A percentile compares a stretch with the other conserved stretches of the same genome.
Evolutionary conservation across 2,329 filamentous ascomycete genomes (phyloP).

Genomic region (Colletotrichum plurivorum): DNA sequence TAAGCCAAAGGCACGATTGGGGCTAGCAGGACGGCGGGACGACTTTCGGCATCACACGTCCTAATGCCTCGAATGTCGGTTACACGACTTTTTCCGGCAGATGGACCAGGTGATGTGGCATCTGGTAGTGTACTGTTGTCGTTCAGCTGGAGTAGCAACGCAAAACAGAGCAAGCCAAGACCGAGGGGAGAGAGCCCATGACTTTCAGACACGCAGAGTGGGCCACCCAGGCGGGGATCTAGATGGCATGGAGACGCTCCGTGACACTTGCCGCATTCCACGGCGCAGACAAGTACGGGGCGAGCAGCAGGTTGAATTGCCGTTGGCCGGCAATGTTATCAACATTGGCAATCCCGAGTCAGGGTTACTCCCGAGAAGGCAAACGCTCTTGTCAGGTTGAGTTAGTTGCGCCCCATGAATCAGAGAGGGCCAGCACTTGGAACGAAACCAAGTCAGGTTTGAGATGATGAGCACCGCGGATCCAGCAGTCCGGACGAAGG

Average conservation of each 20-base stretch:
- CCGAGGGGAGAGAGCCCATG: neutral
- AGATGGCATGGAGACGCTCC: neutral
- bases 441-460: slow-evolving; percentile 15
- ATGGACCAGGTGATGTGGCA: neutral
- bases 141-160: neutral
- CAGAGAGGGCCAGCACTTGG: neutral
- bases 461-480: slow-evolving; percentile 5
- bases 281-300: slow-evolving; percentile 2
- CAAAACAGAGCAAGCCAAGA: neutral
- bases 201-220: slow-evolving; percentile 5
- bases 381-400: slow-evolving; percentile 7
- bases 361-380: neutral
- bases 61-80: slow-evolving; percentile 7
- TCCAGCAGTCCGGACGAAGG: slow-evolving; percentile 12
- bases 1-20: neutral
- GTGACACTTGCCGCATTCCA: neutral
- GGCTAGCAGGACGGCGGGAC: neutral
- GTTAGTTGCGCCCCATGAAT: slow-evolving; percentile 4
- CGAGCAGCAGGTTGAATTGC: slow-evolving; percentile 4
- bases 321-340: slow-evolving; percentile 5
- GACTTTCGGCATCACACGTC: slow-evolving; percentile 12
- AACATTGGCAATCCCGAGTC: slow-evolving; percentile 2
- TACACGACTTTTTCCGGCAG: slow-evolving; percentile 16
- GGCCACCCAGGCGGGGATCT: neutral
- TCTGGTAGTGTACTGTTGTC: neutral